These are phyloP conservation scores for Ganoderma meredithae DNA, from an alignment of 1,284 basidiomycete species.

Conservation along the genomic window DNA sequence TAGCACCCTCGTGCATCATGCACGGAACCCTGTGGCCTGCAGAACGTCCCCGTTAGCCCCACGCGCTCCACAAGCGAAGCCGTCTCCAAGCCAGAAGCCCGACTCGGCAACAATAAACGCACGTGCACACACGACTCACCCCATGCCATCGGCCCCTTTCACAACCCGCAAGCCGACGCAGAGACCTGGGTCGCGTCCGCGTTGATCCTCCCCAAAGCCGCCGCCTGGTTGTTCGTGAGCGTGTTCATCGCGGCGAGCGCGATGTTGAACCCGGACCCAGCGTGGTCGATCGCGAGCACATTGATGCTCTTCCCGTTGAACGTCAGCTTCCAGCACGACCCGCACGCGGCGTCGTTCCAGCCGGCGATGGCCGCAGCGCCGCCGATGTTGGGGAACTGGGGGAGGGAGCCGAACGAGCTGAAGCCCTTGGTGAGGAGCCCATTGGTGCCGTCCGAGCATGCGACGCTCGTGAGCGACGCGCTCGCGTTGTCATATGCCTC, in stretches of 20 bases:
- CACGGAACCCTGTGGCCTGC: background rate
- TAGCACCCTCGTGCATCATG: background rate
- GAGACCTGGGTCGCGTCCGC: conserved; percentile 35
- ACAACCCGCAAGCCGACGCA: conserved; percentile 38
- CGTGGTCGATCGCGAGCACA: conserved; percentile 52
- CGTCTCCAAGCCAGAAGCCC: background rate
- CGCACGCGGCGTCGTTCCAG: conserved; percentile 52
- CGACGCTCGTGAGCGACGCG: conserved; percentile 45
- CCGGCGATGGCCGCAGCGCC: conserved; percentile 50
- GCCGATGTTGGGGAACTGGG: conserved; percentile 58
- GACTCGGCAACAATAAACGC: background rate
- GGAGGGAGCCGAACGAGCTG: conserved; percentile 54
- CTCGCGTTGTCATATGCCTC: conserved; percentile 49
- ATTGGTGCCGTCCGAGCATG: conserved; percentile 57
- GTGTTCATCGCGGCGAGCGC: conserved; percentile 42
- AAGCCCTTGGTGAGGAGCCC: conserved; percentile 52
- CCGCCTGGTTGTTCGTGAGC: conserved; percentile 39
- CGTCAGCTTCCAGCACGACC: conserved; percentile 54
- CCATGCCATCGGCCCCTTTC: background rate
- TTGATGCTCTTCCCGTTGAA: conserved; percentile 48
- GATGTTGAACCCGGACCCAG: conserved; percentile 49
- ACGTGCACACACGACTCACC: background rate
- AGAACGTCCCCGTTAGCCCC: background rate
- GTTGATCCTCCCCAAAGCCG: conserved; percentile 36
- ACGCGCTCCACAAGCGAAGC: background rate